Percentiles rank a stretch among this genome's conserved stretches.
phyloP scores from a whole-genome alignment of 768 basidiomycete genomes.

The Gelatoporia subvermispora region DNA sequence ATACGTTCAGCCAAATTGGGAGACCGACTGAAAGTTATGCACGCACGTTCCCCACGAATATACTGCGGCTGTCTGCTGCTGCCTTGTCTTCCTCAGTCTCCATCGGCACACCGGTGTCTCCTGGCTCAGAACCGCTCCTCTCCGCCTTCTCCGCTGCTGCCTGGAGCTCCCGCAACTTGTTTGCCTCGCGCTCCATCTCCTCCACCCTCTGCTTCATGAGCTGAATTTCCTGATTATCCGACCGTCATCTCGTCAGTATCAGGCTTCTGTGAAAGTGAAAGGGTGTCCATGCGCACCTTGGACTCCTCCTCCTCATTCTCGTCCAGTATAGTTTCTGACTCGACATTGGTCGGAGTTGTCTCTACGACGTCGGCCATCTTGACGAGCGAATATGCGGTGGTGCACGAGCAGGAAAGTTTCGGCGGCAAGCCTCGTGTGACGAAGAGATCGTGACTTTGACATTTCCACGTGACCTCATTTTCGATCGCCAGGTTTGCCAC shows the following conservation, averaged over 20 bases:
- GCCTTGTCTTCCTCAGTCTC: slow-evolving; percentile 85
- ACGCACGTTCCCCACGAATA: slow-evolving; percentile 91
- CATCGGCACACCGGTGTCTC: slow-evolving; percentile 48
- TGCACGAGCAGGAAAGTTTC: neutral
- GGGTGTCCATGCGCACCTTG: slow-evolving; percentile 21
- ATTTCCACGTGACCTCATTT: neutral
- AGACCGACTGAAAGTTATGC: neutral
- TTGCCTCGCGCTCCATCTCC: slow-evolving; percentile 91
- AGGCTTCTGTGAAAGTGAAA: neutral
- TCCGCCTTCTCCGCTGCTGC: slow-evolving; percentile 65
- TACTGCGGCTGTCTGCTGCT: slow-evolving; percentile 75
- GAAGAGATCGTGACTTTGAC: neutral
- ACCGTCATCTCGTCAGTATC: neutral
- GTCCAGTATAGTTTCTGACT: slow-evolving; percentile 21
- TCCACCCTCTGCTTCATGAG: slow-evolving; percentile 90
- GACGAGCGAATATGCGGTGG: neutral
- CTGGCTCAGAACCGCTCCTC: slow-evolving; percentile 38
- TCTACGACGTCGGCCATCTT: slow-evolving; percentile 26
- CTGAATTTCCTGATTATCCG: slow-evolving; percentile 59
- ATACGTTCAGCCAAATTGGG: neutral
- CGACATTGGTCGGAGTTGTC: slow-evolving; percentile 17
- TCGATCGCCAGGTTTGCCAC: neutral
- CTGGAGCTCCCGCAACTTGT: slow-evolving; percentile 82
- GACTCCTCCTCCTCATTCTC: slow-evolving; percentile 32
- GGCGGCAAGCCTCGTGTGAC: neutral